Conservation (phyloP, 1,139 yeast species). For the Scheffersomyces stambukii region DNA sequence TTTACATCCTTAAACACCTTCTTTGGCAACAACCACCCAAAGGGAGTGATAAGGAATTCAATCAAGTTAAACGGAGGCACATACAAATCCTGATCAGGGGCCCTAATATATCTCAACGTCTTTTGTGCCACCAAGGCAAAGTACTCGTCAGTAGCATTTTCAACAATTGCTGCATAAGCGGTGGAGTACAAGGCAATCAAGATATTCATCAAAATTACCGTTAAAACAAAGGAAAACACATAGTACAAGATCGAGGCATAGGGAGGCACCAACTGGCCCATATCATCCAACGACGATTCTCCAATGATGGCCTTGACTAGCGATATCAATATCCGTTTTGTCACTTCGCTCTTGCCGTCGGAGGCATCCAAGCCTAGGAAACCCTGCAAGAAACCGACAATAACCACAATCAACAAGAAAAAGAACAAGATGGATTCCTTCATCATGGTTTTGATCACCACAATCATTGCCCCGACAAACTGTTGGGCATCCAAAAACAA, state of each 20-base stretch:
- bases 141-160: slow-evolving; percentile 68
- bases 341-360: slow-evolving; percentile 78
- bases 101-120: slow-evolving; percentile 77
- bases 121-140: slow-evolving; percentile 82
- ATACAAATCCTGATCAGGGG: slow-evolving; percentile 82
- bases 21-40: slow-evolving; percentile 24
- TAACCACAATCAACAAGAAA: slow-evolving; percentile 64
- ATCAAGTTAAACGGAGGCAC: slow-evolving; percentile 82
- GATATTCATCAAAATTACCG: slow-evolving; percentile 73
- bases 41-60: slow-evolving; percentile 48
- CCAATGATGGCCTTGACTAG: slow-evolving; percentile 71
- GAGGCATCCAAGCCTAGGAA: slow-evolving; percentile 84
- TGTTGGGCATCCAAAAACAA: slow-evolving; percentile 74
- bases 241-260: slow-evolving; percentile 77
- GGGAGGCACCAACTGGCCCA: slow-evolving; percentile 74
- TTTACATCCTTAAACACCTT: slow-evolving; percentile 34
- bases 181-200: slow-evolving; percentile 81
- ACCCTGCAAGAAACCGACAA: slow-evolving; percentile 81
- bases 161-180: slow-evolving; percentile 78
- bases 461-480: slow-evolving; percentile 87
- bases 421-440: slow-evolving; percentile 79
- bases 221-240: slow-evolving; percentile 68
- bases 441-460: slow-evolving; percentile 82
- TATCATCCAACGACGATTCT: slow-evolving; percentile 66
- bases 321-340: slow-evolving; percentile 58